Evolutionary conservation across 2,329 filamentous ascomycete genomes (phyloP), one percentile per base, ranked within the genome.

Genomic region (Penicillium janthinellum): DNA sequence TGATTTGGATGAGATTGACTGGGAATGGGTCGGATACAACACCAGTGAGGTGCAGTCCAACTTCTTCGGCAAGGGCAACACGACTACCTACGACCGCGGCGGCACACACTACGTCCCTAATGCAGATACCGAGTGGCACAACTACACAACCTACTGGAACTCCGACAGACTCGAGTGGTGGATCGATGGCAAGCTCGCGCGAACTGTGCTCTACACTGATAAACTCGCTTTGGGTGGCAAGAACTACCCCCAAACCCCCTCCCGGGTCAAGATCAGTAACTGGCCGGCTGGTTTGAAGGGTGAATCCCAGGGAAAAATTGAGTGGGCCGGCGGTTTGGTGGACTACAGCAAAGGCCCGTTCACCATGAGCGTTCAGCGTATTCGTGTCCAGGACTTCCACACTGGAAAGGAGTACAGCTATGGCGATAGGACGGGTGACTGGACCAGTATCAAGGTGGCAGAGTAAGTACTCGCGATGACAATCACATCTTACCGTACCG

Each of bases 51-150:
- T 79, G 37, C 94, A 98, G 77, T 90, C 89, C 69, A 98, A 99
- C 79, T 99, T 96, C 81, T 99, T 97, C 70, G 92, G 93, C 76
- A 96, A 98, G 79, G 95, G 95, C 56, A 84, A 90, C 67, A 90
- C 90, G 0, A 70, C 70, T 0, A 83, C 85, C 4, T 96, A 93
- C 80, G 90, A 94, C 77, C 89, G 93, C 58, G 94, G 91, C 63
- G 88, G 89, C 53, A 90, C 90, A 73, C 90, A 95, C 77, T 78
- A 86, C 6, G 79, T 88, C 71, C 64, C 79, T 64, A 79, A 85
- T 70, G 93, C 89, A 61, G 76, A 79, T 58, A 75, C 75, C 48
- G 69, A 75, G 42, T 81, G 77, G 66, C 78, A 80, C 68, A 82
- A 80, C 61, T 82, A 82, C 65, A 79, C 78, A 53, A 75, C 91